Evolutionary conservation across 306 rosid genomes (phyloP).

Genomic region (Vigna reflexopilosa): DNA sequence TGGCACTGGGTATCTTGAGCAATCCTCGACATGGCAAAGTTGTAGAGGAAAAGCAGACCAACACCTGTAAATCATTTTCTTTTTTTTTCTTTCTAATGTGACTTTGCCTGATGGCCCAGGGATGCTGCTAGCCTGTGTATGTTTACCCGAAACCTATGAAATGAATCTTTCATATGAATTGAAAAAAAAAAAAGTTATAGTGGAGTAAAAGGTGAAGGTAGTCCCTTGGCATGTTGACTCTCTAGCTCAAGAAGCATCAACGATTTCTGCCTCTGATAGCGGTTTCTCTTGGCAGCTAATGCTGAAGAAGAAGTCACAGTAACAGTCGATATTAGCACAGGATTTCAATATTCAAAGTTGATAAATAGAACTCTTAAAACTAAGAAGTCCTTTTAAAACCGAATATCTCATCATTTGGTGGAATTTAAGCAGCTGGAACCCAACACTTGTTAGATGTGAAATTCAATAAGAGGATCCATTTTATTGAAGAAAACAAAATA

Average conservation of each 20-base stretch:
- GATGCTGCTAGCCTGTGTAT: conserved; percentile 40
- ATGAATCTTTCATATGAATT: conserved; percentile 27
- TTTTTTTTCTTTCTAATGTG: conserved; percentile 1
- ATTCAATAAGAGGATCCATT: neutral
- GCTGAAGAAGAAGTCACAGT: conserved; percentile 60
- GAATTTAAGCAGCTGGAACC: conserved; percentile 1
- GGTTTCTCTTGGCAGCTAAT: conserved; percentile 86
- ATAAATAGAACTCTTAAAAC: neutral
- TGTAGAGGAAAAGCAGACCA: conserved; percentile 26
- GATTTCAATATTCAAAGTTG: conserved; percentile 2
- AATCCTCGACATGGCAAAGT: conserved; percentile 22
- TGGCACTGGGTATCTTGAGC: conserved; percentile 12
- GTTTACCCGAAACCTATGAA: conserved; percentile 40
- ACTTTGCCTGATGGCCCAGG: conserved; percentile 38
- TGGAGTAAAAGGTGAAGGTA: conserved; percentile 68
- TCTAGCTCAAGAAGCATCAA: conserved; percentile 93
- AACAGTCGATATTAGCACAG: conserved; percentile 17
- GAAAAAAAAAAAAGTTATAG: conserved; percentile 32
- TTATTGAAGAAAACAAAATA: neutral
- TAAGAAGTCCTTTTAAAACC: neutral
- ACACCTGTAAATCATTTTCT: conserved; percentile 25
- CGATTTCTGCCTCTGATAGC: conserved; percentile 91
- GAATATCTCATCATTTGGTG: neutral
- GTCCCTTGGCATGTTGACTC: conserved; percentile 93
- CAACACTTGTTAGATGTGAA: neutral